Conservation (phyloP, 176 grass and related monocot species). For the Carex pumila region DNA sequence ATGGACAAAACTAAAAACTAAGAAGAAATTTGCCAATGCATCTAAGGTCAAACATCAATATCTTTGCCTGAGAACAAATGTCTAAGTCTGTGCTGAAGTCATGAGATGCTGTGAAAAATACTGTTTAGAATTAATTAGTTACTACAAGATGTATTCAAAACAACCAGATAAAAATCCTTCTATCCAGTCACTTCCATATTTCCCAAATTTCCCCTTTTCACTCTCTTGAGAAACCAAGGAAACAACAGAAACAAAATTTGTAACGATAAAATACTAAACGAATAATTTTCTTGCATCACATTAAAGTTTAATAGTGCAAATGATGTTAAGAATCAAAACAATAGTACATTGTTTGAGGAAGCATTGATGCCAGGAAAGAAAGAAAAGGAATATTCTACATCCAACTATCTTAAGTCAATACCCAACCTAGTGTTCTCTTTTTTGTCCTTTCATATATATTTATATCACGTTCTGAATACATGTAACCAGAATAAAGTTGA, state of each 20-base stretch:
- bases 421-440: neutral
- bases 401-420: constrained; percentile 19
- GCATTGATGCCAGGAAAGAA: constrained; percentile 2
- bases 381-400: constrained; percentile 29
- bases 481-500: constrained; percentile 29
- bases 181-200: neutral
- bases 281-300: constrained; percentile 5
- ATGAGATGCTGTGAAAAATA: neutral
- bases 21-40: neutral
- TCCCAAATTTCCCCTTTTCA: neutral
- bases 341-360: neutral
- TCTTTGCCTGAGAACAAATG: neutral
- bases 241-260: neutral
- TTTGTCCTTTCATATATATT: neutral
- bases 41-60: neutral
- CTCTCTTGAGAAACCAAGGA: neutral
- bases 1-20: constrained; percentile 1
- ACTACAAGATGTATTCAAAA: neutral
- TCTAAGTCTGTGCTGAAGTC: neutral
- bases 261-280: neutral
- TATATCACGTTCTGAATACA: constrained; percentile 16
- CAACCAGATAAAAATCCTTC: neutral
- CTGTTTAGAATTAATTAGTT: neutral
- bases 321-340: neutral
- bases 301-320: constrained; percentile 20